Conservation (phyloP, 2,329 filamentous ascomycete species). For the Nemania abortiva region DNA sequence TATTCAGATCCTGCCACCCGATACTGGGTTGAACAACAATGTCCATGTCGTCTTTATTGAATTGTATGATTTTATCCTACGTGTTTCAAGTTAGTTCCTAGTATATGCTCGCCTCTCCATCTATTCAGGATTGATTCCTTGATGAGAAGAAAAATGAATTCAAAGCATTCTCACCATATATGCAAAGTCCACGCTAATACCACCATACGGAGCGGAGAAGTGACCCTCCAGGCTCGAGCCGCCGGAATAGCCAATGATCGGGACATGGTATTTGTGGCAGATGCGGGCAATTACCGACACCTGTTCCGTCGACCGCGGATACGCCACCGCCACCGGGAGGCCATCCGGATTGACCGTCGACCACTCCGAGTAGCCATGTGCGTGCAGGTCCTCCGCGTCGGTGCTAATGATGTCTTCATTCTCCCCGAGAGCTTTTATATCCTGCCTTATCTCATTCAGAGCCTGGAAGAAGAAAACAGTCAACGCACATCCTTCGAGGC, state of each 20-base stretch:
- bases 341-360: slow-evolving; percentile 71
- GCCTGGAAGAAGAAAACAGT: slow-evolving; percentile 58
- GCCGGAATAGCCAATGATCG: slow-evolving; percentile 88
- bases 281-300: slow-evolving; percentile 72
- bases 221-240: slow-evolving; percentile 90
- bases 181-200: slow-evolving; percentile 89
- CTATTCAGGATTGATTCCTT: not conserved
- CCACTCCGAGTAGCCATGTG: slow-evolving; percentile 77
- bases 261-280: slow-evolving; percentile 82
- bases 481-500: not conserved
- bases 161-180: slow-evolving; percentile 68
- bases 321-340: slow-evolving; percentile 73
- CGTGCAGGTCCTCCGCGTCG: slow-evolving; percentile 70
- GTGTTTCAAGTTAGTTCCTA: slow-evolving; percentile 15
- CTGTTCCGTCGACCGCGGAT: slow-evolving; percentile 70
- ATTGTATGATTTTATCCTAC: slow-evolving; percentile 75
- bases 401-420: slow-evolving; percentile 70
- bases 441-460: slow-evolving; percentile 65
- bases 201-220: slow-evolving; percentile 87
- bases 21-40: slow-evolving; percentile 91
- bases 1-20: slow-evolving; percentile 92
- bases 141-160: not conserved
- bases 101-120: not conserved
- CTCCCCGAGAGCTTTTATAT: slow-evolving; percentile 51
- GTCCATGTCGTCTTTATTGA: slow-evolving; percentile 92